Evolutionary conservation across 257 asterid species (phyloP).

Genomic region (Solanum megistacrolobum): DNA sequence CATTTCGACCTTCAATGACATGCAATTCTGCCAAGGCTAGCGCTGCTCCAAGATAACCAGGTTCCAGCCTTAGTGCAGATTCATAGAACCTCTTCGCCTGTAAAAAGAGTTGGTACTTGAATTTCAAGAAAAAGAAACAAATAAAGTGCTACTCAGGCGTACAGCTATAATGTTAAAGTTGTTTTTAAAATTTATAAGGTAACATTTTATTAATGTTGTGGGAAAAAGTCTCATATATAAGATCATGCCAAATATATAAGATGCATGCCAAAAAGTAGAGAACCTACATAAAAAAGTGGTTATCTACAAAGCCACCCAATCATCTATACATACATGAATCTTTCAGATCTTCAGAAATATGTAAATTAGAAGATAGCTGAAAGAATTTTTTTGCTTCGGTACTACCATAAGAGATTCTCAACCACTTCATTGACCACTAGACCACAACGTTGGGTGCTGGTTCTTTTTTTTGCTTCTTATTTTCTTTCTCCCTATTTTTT

Average conservation of each 20-base stretch:
- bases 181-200: background rate
- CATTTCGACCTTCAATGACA: conserved; percentile 84
- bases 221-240: background rate
- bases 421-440: background rate
- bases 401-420: background rate
- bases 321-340: background rate
- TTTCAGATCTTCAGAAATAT: background rate
- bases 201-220: background rate
- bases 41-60: conserved; percentile 95
- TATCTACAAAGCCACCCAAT: background rate
- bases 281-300: background rate
- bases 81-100: conserved; percentile 96
- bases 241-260: background rate
- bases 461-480: background rate
- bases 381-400: background rate
- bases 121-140: background rate
- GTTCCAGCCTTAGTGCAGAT: conserved; percentile 95
- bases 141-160: background rate
- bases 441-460: background rate
- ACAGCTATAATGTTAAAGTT: background rate
- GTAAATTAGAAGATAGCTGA: background rate
- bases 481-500: background rate
- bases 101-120: background rate
- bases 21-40: conserved; percentile 98
- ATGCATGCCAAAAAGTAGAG: background rate